These are phyloP conservation scores for Paracoccidioides lutzii DNA, from an alignment of 2,329 filamentous ascomycete genomes.

Conservation along the genomic window DNA sequence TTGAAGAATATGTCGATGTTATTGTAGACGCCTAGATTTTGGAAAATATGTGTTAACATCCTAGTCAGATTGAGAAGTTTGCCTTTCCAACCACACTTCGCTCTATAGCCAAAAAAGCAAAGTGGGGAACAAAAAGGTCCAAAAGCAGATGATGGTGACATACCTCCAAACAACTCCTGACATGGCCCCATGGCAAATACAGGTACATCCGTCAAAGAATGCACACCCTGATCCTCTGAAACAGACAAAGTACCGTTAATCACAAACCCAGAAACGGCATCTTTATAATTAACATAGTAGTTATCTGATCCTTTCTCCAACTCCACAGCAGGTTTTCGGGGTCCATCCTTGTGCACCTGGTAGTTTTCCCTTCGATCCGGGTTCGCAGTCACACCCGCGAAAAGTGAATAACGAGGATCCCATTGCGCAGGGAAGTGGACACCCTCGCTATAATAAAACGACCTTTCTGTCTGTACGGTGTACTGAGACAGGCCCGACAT, in stretches of 20 bases:
- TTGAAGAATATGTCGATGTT: constrained; percentile 30
- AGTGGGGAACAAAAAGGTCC: neutral
- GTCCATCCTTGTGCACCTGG: constrained; percentile 52
- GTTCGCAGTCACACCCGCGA: constrained; percentile 55
- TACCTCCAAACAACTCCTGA: constrained; percentile 60
- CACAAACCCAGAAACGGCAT: constrained; percentile 53
- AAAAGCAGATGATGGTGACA: constrained; percentile 1
- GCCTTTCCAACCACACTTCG: no score
- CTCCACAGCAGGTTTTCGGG: constrained; percentile 49
- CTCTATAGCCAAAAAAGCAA: neutral
- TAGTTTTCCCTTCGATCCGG: constrained; percentile 70
- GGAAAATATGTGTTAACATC: neutral
- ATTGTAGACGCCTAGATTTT: constrained; percentile 22
- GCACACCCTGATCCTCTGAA: constrained; percentile 53
- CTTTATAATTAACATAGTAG: constrained; percentile 55
- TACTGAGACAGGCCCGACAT: constrained; percentile 67
- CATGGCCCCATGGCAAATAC: constrained; percentile 70
- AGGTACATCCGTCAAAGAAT: constrained; percentile 65
- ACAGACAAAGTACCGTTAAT: constrained; percentile 63
- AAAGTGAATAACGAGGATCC: constrained; percentile 73
- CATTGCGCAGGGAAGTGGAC: constrained; percentile 70
- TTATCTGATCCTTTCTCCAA: constrained; percentile 40
- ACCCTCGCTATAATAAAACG: constrained; percentile 54
- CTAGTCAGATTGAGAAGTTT: no score
- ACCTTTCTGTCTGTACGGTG: constrained; percentile 42